Evolutionary conservation across 2,329 filamentous ascomycete genomes (phyloP).

Genomic region (Aspergillus sp.): DNA sequence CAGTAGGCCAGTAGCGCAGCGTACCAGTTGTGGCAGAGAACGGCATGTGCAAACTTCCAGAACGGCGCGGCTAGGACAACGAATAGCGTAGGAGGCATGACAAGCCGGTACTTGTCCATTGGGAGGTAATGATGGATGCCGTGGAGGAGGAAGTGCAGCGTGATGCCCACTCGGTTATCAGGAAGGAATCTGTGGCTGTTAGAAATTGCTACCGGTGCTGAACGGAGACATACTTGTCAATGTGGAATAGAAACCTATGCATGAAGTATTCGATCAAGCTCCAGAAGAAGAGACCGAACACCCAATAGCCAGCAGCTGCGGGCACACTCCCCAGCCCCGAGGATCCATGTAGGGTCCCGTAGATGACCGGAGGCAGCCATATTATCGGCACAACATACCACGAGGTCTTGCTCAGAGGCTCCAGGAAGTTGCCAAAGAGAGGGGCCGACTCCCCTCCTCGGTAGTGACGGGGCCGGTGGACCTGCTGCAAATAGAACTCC

Average conservation of each 20-base stretch:
- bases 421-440: conserved; percentile 95
- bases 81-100: conserved; percentile 93
- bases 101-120: conserved; percentile 96
- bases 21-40: conserved; percentile 82
- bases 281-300: conserved; percentile 69
- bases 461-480: conserved; percentile 92
- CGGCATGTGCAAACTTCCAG: conserved; percentile 75
- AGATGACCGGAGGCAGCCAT: conserved; percentile 74
- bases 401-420: conserved; percentile 87
- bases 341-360: conserved; percentile 59
- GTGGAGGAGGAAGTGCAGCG: conserved; percentile 84
- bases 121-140: conserved; percentile 97
- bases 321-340: conserved; percentile 48
- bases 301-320: conserved; percentile 53
- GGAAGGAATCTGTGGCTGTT: conserved; percentile 60
- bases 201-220: background rate
- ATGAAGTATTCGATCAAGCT: conserved; percentile 80
- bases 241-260: conserved; percentile 86
- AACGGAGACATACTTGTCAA: conserved; percentile 63
- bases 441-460: conserved; percentile 86
- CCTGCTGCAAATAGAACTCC: conserved; percentile 93
- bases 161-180: conserved; percentile 80
- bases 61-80: conserved; percentile 75
- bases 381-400: conserved; percentile 83
- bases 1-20: conserved; percentile 69